A percentile compares a stretch with the other conserved stretches of the same genome.
phyloP scores from a whole-genome alignment of 176 grass and related monocot species.

The Lolium perenne region DNA sequence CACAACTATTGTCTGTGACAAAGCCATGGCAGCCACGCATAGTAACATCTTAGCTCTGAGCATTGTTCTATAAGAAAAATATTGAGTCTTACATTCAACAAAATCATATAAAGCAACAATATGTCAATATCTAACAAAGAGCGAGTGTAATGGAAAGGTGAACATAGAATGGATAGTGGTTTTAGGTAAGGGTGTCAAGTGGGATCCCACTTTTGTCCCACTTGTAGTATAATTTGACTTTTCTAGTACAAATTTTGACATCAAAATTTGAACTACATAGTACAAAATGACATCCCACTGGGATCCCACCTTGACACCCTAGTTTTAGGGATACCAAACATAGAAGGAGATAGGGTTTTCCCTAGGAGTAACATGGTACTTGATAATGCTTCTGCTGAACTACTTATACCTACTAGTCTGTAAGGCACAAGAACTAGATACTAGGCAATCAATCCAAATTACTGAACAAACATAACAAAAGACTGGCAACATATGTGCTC shows the following conservation, averaged over 20 bases:
- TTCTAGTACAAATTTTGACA: no score
- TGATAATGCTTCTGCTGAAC: conserved; percentile 22
- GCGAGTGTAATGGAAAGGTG: conserved; percentile 1
- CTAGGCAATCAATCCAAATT: conserved; percentile 3
- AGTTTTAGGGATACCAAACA: conserved; percentile 19
- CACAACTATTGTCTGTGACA: neutral
- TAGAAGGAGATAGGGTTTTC: conserved; percentile 1
- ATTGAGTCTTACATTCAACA: conserved; percentile 27
- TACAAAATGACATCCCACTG: no score
- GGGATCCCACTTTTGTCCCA: no score
- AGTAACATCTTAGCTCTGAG: neutral
- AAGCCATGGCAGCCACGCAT: conserved; percentile 1
- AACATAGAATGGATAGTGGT: neutral
- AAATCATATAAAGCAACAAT: conserved; percentile 14
- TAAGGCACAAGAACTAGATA: neutral
- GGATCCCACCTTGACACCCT: no score
- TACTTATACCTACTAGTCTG: conserved; percentile 22
- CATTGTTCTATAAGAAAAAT: conserved; percentile 1
- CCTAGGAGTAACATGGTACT: conserved; percentile 6
- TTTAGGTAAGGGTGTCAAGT: no score
- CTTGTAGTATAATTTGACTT: no score
- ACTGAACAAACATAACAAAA: conserved; percentile 29
- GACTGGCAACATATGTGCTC: neutral
- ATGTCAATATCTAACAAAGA: conserved; percentile 5
- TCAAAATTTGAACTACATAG: no score